These are phyloP conservation scores for Tetrahymena thermophila DNA, from an alignment of 73 alveolate genomes.

Conservation along the genomic window DNA sequence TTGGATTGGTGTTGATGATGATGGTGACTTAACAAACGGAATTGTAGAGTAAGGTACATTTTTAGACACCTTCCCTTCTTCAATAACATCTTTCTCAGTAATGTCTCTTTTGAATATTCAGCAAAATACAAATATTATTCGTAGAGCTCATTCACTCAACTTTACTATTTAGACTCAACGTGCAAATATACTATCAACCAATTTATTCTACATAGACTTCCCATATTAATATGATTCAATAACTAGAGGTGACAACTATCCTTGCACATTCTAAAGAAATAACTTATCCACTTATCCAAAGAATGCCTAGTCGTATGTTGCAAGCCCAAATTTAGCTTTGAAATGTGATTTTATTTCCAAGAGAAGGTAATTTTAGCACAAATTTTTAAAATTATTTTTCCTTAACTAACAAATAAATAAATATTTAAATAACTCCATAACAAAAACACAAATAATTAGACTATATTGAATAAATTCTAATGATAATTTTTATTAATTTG, in stretches of 20 bases:
- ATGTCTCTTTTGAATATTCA: background rate
- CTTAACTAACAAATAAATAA: background rate
- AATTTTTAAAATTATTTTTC: background rate
- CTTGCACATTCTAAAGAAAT: background rate
- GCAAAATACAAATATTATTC: background rate
- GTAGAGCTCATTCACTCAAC: background rate
- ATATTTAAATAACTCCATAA: no score
- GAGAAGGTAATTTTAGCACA: background rate
- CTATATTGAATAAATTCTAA: no score
- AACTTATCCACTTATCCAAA: background rate
- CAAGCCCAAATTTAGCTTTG: background rate
- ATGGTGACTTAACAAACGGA: background rate
- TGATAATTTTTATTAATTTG: no score
- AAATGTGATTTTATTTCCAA: background rate
- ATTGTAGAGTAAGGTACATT: background rate
- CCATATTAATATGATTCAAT: background rate
- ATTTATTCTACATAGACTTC: background rate
- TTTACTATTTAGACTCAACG: background rate
- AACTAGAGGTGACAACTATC: background rate
- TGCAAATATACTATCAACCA: background rate
- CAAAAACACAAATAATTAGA: no score
- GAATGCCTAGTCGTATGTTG: background rate
- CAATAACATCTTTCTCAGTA: background rate
- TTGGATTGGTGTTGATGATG: background rate
- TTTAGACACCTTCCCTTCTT: background rate